Evolutionary conservation across 306 rosid species (phyloP).

Genomic region (Ochetophila trinervis): DNA sequence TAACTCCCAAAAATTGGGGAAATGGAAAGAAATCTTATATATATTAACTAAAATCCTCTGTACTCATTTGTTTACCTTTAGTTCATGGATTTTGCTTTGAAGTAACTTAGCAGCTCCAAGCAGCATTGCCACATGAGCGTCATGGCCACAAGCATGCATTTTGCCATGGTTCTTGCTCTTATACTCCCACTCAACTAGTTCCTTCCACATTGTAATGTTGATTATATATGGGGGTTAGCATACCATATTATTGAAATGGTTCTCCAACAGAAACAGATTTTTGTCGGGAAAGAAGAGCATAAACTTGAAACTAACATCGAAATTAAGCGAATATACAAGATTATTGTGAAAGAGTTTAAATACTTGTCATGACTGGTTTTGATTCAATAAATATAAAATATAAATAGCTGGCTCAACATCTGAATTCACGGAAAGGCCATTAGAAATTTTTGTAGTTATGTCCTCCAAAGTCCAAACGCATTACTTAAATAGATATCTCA

Average conservation of each 20-base stretch:
- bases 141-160: slow-evolving; percentile 73
- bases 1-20: background rate
- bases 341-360: no score
- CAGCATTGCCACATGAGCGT: slow-evolving; percentile 55
- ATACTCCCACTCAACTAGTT: slow-evolving; percentile 65
- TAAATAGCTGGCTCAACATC: no score
- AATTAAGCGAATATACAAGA: background rate
- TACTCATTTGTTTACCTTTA: slow-evolving; percentile 32
- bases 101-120: slow-evolving; percentile 69
- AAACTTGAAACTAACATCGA: no score
- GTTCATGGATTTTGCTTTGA: slow-evolving; percentile 30
- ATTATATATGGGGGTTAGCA: background rate
- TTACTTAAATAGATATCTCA: no score
- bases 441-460: no score
- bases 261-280: background rate
- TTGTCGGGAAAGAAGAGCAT: background rate
- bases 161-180: slow-evolving; percentile 53
- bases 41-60: background rate
- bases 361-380: no score
- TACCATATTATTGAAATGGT: background rate
- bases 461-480: no score
- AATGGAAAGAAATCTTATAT: no score
- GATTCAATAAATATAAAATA: no score
- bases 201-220: slow-evolving; percentile 27
- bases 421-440: no score